Evolutionary conservation across 768 basidiomycete genomes (phyloP).

Genomic region (Mycena filopes): DNA sequence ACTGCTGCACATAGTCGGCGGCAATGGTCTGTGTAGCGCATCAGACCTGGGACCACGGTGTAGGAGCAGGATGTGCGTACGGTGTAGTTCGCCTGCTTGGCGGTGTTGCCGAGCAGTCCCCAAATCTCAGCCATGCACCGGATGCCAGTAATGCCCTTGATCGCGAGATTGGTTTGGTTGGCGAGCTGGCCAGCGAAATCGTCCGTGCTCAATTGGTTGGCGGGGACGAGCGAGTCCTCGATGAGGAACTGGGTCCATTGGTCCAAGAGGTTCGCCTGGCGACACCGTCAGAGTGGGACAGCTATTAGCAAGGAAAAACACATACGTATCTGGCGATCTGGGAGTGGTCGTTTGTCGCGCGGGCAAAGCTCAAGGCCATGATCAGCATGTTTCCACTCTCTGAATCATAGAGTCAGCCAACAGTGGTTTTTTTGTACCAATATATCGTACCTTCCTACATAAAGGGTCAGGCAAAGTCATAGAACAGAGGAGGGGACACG

Average conservation of each 20-base stretch:
- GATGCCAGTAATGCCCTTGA: conserved; percentile 78
- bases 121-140: conserved; percentile 70
- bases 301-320: conserved; percentile 24
- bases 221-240: conserved; percentile 60
- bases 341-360: conserved; percentile 61
- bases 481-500: background rate
- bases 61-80: conserved; percentile 33
- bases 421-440: background rate
- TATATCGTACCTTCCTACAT: conserved; percentile 3
- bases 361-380: conserved; percentile 73
- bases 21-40: conserved; percentile 49
- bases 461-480: background rate
- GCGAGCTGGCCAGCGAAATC: conserved; percentile 61
- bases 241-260: conserved; percentile 77
- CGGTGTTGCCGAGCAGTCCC: conserved; percentile 50
- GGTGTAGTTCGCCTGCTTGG: conserved; percentile 53
- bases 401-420: conserved; percentile 33
- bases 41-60: background rate
- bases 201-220: conserved; percentile 65
- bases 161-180: conserved; percentile 77
- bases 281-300: no score
- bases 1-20: conserved; percentile 54
- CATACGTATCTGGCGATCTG: conserved; percentile 59
- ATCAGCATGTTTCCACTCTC: conserved; percentile 83
- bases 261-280: conserved; percentile 56